Base-by-base conservation (phyloP, 768 basidiomycete species). In the Tubosaeta brunneosetosa region DNA sequence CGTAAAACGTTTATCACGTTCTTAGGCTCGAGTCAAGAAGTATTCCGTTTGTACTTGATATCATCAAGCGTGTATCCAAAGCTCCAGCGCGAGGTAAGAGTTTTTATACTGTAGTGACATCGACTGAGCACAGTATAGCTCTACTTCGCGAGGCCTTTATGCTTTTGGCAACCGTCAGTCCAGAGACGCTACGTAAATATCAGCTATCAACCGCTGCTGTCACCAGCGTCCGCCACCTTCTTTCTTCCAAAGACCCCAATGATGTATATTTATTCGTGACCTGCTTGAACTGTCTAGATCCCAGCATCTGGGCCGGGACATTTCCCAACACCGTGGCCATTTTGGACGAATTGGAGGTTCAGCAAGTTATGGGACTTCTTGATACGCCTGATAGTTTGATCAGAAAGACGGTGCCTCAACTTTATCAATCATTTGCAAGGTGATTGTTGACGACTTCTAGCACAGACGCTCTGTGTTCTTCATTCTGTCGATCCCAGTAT, bases 291-390 rank as follows among this genome's bases (percentile, higher is more conserved):
- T 80, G 75, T 37, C 55, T 89, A 12, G 77, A 84, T 57, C 76
- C 81, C 6, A 65, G 64, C 17, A 56, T 81, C 19, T 92, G 90
- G 90, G 85, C 87, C 7, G 90, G 88, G 12, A 82, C 77, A 9
- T 69, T 65, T 7, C 66, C 74, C 4, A 74, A 76, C 6, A 66
- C 77, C 17, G 75, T 77, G 33, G 72, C 82, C 1, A 69, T 81
- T 9, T 66, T 91, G 43, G 84, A 88, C n/a, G 80, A 74, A 49
- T 79, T 78, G 77, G 89, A 91, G 48, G 88, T 92, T 36, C 84
- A 84, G 47, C 72, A 74, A 32, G 73, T 91, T 19, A 86, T 92
- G 82, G 77, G 76, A 53, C 67, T 86, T 14, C 69, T 92, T 26
- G 78, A 84, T 53, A 82, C 80, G 3, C 66, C 74, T 1, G 90